These are phyloP conservation scores for Paramarasmius palmivorus DNA, from an alignment of 1,284 basidiomycete genomes.

Conservation along the genomic window DNA sequence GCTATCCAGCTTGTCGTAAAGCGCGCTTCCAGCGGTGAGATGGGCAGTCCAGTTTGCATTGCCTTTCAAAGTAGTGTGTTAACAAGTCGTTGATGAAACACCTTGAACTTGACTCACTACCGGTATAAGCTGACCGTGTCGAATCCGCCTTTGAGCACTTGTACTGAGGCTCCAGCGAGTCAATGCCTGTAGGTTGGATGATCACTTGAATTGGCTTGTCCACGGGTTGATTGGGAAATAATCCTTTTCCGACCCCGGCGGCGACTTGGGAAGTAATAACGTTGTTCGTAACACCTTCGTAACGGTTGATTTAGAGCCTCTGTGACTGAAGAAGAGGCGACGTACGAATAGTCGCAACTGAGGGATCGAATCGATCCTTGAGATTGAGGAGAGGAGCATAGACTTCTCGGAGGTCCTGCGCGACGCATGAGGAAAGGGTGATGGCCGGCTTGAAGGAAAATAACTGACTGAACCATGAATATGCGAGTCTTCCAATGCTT, in stretches of 20 bases:
- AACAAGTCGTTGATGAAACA: neutral
- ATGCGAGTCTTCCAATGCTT: conserved; percentile 41
- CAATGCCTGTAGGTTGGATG: conserved; percentile 38
- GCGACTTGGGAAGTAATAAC: conserved; percentile 50
- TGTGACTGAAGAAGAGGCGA: conserved; percentile 1
- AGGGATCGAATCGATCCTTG: conserved; percentile 27
- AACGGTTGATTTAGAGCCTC: neutral
- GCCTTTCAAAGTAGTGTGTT: conserved; percentile 21
- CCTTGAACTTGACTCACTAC: neutral
- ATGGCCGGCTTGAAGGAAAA: neutral
- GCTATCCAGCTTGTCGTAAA: conserved; percentile 40
- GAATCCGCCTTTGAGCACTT: conserved; percentile 36
- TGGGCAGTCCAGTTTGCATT: conserved; percentile 39
- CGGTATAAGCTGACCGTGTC: conserved; percentile 32
- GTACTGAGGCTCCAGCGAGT: conserved; percentile 45
- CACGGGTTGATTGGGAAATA: conserved; percentile 37
- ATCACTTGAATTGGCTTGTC: conserved; percentile 24
- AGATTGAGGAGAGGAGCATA: conserved; percentile 40
- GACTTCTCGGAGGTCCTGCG: conserved; percentile 41
- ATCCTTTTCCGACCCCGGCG: conserved; percentile 41
- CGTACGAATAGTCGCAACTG: conserved; percentile 33
- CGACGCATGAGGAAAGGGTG: neutral
- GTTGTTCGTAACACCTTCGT: conserved; percentile 47
- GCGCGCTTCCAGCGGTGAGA: conserved; percentile 29
- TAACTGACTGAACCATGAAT: conserved; percentile 38